Conservation (phyloP, 495 filamentous ascomycete genomes). For the Penicillium cataractarum region DNA sequence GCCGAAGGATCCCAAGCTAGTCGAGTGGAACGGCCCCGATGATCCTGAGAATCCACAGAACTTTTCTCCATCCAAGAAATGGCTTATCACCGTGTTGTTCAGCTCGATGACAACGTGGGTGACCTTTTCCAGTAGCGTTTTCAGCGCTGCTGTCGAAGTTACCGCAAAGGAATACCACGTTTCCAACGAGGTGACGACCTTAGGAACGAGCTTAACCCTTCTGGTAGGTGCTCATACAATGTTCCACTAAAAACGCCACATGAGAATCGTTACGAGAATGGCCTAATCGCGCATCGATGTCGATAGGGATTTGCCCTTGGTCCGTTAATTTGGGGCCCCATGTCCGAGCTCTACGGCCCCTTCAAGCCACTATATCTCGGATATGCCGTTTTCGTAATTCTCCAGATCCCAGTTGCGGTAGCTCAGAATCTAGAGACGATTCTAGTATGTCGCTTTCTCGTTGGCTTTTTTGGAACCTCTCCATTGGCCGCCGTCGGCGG, state of each 20-base stretch:
- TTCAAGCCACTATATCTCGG: constrained; percentile 55
- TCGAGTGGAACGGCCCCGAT: constrained; percentile 22
- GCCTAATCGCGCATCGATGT: not conserved
- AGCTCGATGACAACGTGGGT: constrained; percentile 50
- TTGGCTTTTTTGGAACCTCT: constrained; percentile 57
- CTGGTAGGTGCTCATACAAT: constrained; percentile 15
- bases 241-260: no score
- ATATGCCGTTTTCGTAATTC: constrained; percentile 53
- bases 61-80: constrained; percentile 58
- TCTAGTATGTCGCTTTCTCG: constrained; percentile 59
- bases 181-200: constrained; percentile 45
- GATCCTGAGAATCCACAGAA: constrained; percentile 65
- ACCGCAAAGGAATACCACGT: constrained; percentile 47
- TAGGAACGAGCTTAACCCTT: constrained; percentile 53
- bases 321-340: constrained; percentile 58
- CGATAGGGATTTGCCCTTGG: constrained; percentile 40
- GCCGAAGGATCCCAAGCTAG: constrained; percentile 6
- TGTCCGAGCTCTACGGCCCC: constrained; percentile 78
- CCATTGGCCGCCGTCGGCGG: constrained; percentile 55
- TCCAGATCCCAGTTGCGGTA: constrained; percentile 59
- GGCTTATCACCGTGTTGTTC: constrained; percentile 61
- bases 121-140: constrained; percentile 53
- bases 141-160: constrained; percentile 43
- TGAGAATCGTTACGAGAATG: no score
- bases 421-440: constrained; percentile 56